Evolutionary conservation across 1,139 yeast genomes (phyloP).

Genomic region (Pichia sp.): DNA sequence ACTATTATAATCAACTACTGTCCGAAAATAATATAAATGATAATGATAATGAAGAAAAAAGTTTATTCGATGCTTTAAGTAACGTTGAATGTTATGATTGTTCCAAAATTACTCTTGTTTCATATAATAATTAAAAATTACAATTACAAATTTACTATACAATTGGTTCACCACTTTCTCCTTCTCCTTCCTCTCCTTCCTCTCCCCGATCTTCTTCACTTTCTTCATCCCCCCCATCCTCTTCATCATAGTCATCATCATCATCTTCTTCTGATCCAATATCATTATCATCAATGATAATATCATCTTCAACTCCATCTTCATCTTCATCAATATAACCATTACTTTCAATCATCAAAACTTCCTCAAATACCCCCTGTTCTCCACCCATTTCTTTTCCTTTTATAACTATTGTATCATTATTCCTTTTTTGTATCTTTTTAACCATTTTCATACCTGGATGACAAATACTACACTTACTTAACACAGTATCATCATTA

Average conservation of each 20-base stretch:
- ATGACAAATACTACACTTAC: conserved; percentile 17
- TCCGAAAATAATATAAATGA: neutral
- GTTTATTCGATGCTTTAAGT: conserved; percentile 14
- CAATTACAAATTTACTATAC: neutral
- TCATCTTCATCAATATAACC: conserved; percentile 11
- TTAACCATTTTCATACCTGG: conserved; percentile 29
- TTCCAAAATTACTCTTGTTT: conserved; percentile 8
- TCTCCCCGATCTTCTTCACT: neutral
- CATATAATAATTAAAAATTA: conserved; percentile 4
- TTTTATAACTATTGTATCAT: neutral
- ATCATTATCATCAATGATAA: conserved; percentile 10
- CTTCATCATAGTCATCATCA: conserved; percentile 12
- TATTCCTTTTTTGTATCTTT: conserved; percentile 3
- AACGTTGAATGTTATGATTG: conserved; percentile 13
- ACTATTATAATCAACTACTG: neutral
- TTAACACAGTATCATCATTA: neutral
- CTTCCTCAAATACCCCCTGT: neutral
- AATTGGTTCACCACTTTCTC: neutral
- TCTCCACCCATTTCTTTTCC: neutral
- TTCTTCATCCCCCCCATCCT: conserved; percentile 6
- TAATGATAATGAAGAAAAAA: conserved; percentile 9
- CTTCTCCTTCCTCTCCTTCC: conserved; percentile 1
- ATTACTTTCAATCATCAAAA: neutral
- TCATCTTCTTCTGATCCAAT: conserved; percentile 6
- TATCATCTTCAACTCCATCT: conserved; percentile 8